Evolutionary conservation across 129 eudicot species (phyloP).

Genomic region (Pittosporum tobira): DNA sequence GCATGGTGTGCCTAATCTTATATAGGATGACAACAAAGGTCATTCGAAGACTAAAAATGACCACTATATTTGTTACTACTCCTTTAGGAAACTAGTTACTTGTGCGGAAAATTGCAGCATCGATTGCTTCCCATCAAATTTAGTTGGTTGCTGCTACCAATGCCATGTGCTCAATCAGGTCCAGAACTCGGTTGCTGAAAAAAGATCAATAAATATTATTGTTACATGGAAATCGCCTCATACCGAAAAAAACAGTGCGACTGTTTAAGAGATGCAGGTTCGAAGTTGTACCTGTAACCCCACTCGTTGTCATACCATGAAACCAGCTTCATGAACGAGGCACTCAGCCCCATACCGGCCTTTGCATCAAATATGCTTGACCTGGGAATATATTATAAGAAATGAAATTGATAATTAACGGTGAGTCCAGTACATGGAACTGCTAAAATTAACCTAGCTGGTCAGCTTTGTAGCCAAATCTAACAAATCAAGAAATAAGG

Average conservation of each 20-base stretch:
- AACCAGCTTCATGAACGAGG: slow-evolving; percentile 81
- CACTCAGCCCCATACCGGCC: slow-evolving; percentile 78
- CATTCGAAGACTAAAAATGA: slow-evolving; percentile 5
- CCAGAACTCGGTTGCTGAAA: slow-evolving; percentile 90
- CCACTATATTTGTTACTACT: not conserved
- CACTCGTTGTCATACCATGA: slow-evolving; percentile 95
- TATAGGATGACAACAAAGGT: not conserved
- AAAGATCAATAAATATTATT: slow-evolving; percentile 1
- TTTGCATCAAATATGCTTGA: slow-evolving; percentile 94
- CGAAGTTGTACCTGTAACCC: slow-evolving; percentile 86
- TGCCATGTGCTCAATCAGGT: slow-evolving; percentile 89
- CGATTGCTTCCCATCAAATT: not conserved
- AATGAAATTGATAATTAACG: not conserved
- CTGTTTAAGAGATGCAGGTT: not conserved
- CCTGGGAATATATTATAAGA: slow-evolving; percentile 26
- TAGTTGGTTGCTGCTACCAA: slow-evolving; percentile 56
- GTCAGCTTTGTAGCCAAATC: not conserved
- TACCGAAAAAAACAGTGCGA: no score
- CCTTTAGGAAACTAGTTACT: slow-evolving; percentile 8
- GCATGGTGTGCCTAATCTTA: not conserved
- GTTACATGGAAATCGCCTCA: not conserved
- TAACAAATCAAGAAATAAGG: not conserved
- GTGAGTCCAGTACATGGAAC: not conserved
- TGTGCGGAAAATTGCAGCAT: slow-evolving; percentile 4
- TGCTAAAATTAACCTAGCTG: no score